phyloP scores from a whole-genome alignment of 73 alveolate species.

The Strombidium stylifer region DNA sequence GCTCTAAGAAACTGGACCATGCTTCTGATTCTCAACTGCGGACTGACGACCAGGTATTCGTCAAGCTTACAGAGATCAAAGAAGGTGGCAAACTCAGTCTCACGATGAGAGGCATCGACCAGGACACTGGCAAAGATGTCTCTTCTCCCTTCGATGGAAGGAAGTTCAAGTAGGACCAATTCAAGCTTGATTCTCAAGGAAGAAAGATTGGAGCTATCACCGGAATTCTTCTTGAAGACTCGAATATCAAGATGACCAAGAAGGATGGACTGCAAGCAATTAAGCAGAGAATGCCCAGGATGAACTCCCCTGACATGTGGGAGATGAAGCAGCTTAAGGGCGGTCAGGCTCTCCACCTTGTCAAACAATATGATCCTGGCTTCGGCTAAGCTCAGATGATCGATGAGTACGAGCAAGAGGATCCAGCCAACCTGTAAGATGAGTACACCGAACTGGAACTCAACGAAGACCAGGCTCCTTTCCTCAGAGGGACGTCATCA shows the following conservation, averaged over 20 bases:
- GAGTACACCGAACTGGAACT: slow-evolving; percentile 80
- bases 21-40: slow-evolving; percentile 70
- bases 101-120: slow-evolving; percentile 94
- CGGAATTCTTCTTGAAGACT: slow-evolving; percentile 16
- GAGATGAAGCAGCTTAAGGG: slow-evolving; percentile 85
- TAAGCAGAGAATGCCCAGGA: slow-evolving; percentile 67
- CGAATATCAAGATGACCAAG: slow-evolving; percentile 26
- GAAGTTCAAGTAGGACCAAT: slow-evolving; percentile 30
- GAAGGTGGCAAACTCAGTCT: slow-evolving; percentile 86
- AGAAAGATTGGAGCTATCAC: slow-evolving; percentile 10
- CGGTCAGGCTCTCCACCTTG: slow-evolving; percentile 70
- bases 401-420: slow-evolving; percentile 52
- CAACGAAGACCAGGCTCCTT: slow-evolving; percentile 97
- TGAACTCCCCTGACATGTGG: slow-evolving; percentile 96
- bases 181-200: slow-evolving; percentile 20
- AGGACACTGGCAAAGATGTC: slow-evolving; percentile 83
- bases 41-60: slow-evolving; percentile 79
- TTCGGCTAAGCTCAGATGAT: background rate
- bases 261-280: slow-evolving; percentile 56
- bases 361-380: slow-evolving; percentile 40
- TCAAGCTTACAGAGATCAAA: slow-evolving; percentile 70
- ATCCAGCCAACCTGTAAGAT: slow-evolving; percentile 75
- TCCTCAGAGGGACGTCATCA: slow-evolving; percentile 89
- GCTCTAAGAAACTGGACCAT: slow-evolving; percentile 57
- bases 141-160: slow-evolving; percentile 67